Evolutionary conservation across 495 filamentous ascomycete species (phyloP).

Genomic region (Penicillium taxi): DNA sequence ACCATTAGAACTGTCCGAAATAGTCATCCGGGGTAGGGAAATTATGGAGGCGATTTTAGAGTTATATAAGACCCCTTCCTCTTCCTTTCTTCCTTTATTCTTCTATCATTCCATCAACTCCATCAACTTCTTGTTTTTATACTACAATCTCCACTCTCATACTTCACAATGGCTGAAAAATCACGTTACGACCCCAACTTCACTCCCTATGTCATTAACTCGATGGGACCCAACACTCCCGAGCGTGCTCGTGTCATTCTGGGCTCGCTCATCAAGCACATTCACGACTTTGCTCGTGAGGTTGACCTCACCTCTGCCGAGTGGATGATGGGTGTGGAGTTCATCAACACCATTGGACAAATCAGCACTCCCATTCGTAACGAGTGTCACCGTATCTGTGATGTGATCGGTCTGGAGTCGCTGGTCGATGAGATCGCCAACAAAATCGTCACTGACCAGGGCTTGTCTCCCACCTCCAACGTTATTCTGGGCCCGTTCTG

Average conservation of each 20-base stretch:
- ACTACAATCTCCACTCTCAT: background rate
- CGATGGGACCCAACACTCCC: constrained; percentile 66
- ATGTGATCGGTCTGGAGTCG: constrained; percentile 75
- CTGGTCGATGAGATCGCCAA: constrained; percentile 81
- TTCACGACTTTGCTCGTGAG: constrained; percentile 80
- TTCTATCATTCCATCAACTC: background rate
- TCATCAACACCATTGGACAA: constrained; percentile 46
- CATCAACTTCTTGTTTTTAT: background rate
- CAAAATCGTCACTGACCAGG: constrained; percentile 64
- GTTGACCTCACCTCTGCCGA: constrained; percentile 72
- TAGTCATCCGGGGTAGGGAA: constrained; percentile 6
- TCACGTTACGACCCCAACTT: constrained; percentile 63
- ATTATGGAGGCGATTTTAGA: background rate
- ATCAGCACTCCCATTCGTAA: constrained; percentile 55
- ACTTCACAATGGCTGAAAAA: constrained; percentile 25
- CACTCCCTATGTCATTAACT: constrained; percentile 61
- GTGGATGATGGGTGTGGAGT: constrained; percentile 71
- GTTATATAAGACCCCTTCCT: background rate
- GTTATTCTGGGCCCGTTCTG: constrained; percentile 85
- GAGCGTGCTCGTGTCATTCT: constrained; percentile 60
- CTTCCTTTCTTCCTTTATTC: background rate
- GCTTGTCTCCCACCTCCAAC: constrained; percentile 65
- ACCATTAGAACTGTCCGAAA: constrained; percentile 4
- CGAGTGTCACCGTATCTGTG: constrained; percentile 70
- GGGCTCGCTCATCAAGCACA: constrained; percentile 58